Evolutionary conservation across 148 eudicot species (phyloP).

Genomic region (Amaranthus cruentus): DNA sequence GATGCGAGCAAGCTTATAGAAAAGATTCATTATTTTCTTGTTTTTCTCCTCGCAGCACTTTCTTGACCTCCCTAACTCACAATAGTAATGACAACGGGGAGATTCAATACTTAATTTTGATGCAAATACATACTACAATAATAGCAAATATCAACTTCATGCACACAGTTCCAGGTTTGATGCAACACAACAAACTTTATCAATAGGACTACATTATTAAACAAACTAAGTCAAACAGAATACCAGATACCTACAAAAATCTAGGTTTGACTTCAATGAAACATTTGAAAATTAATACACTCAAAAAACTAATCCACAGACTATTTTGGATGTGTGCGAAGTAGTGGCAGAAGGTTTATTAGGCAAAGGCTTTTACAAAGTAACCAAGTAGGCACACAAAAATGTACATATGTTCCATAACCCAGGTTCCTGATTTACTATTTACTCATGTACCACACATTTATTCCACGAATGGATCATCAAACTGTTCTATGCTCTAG

Average conservation of each 20-base stretch:
- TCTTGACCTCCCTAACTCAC: constrained; percentile 46
- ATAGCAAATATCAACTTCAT: not conserved
- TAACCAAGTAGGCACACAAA: too few species aligned
- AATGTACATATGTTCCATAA: too few species aligned
- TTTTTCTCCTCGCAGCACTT: constrained; percentile 62
- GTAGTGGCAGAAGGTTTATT: constrained; percentile 24
- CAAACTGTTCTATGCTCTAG: too few species aligned
- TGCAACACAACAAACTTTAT: not conserved
- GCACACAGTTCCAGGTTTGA: not conserved
- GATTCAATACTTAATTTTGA: too few species aligned
- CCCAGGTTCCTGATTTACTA: too few species aligned
- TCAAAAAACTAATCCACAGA: constrained; percentile 22
- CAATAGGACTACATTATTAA: not conserved
- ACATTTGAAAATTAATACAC: not conserved
- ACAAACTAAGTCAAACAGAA: not conserved
- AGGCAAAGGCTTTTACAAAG: constrained; percentile 18
- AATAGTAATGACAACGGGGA: not conserved
- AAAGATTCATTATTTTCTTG: constrained; percentile 52
- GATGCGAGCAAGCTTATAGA: too few species aligned
- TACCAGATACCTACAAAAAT: not conserved
- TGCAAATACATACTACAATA: too few species aligned
- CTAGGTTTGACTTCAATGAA: not conserved
- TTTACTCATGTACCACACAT: too few species aligned
- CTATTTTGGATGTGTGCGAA: constrained; percentile 39
- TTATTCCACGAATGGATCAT: too few species aligned